Evolutionary conservation across 164 flowering plant species (phyloP).

Genomic region (Macadamia integrifolia): DNA sequence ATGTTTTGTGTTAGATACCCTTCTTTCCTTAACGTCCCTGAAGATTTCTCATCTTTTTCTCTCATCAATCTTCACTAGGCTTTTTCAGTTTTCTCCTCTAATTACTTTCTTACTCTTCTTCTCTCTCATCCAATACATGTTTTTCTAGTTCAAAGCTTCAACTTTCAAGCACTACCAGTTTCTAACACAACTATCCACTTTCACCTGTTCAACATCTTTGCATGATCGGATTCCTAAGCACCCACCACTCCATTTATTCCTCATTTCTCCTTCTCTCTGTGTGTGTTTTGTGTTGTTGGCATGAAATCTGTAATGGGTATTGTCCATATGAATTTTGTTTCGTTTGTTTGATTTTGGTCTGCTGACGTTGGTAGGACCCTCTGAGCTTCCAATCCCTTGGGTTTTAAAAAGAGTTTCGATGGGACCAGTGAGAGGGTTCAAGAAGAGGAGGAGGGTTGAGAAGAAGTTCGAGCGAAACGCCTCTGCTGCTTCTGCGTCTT

Average conservation of each 20-base stretch:
- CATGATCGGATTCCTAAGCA: constrained; percentile 21
- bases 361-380: constrained; percentile 8
- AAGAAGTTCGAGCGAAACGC: constrained; percentile 24
- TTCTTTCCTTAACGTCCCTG: no score
- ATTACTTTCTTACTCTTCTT: background rate
- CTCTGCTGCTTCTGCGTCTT: constrained; percentile 32
- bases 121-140: background rate
- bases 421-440: constrained; percentile 59
- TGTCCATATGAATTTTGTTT: constrained; percentile 8
- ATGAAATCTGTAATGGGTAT: constrained; percentile 23
- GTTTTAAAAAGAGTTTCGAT: constrained; percentile 23
- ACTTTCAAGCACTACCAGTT: constrained; percentile 1
- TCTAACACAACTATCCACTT: constrained; percentile 7
- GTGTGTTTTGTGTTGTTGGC: background rate
- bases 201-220: constrained; percentile 8
- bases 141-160: constrained; percentile 18
- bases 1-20: background rate
- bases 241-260: constrained; percentile 5
- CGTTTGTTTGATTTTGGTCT: constrained; percentile 10
- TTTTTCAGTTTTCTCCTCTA: background rate
- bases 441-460: constrained; percentile 42
- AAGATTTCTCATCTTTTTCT: constrained; percentile 4
- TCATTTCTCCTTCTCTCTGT: constrained; percentile 6
- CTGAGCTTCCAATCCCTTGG: constrained; percentile 13
- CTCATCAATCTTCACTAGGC: background rate